Evolutionary conservation across 495 filamentous ascomycete species (phyloP), one percentile per base, ranked within the genome.

Genomic region (Chlorociboria aeruginascens): DNA sequence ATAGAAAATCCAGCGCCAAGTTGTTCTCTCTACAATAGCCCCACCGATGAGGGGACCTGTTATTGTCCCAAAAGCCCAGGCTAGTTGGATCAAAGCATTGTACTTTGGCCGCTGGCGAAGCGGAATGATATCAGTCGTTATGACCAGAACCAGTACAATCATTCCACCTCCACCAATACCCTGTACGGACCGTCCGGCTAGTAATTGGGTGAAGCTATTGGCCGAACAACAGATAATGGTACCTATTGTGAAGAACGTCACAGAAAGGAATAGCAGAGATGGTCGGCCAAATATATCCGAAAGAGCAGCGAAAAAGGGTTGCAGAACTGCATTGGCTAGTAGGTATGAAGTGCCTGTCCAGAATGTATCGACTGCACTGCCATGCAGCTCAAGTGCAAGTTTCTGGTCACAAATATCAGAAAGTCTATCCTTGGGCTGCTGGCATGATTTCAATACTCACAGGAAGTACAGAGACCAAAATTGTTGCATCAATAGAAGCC

Each of bases 131-230:
- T 85, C 81, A 0, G 78, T 72, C 49, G 86, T 65, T 2, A 85
- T 58, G 42, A 85, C 71, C 48, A 81, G 74, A 3, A 74, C 76
- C 36, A 85, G 59, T 7, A 68, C 67, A 40, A 77, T 72, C 6
- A 83, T 67, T 1, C 82, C 83, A 9, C 83, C 83, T 16, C 79
- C 79, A 28, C 83, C 83, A 9, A 82, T 62, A 12, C 83, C 83
- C 53, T 86, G 83, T 7, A 86, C 60, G 6, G 70, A 64, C 10
- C 83, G 71, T 3, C 82, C 81, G 38, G 77, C 64, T n/a, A 86
- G 67, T 66, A 32, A 86, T 62, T 13, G 71, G 53, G 8, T 64
- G 65, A 43, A 86, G 75, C 49, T 71, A 68, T 50, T 74, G 62
- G 81, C 72, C 6, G 81, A 59, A 6, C 68, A 74, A 38, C 70